Base-by-base conservation (phyloP, 2,329 filamentous ascomycete species). In the Paracoccidioides brasiliensis region DNA sequence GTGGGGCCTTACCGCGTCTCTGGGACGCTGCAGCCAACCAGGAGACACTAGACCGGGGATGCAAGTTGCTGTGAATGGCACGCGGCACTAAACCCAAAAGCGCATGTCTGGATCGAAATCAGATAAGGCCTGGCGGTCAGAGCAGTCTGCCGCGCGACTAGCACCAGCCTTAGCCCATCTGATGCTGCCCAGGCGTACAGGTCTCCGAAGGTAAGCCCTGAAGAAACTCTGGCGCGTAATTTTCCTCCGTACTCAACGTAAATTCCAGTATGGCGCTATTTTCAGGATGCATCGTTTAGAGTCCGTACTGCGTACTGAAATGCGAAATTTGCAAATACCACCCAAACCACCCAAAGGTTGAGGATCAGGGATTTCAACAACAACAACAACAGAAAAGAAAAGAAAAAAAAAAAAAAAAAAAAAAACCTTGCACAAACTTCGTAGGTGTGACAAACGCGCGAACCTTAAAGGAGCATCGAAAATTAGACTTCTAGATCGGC, bases 131-230 rank as follows among this genome's bases (percentile, higher is more conserved):
- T 7, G 46, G 46, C 3, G 28, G 48, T 30, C 43, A 38, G 46
- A 46, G 33, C 52, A 41, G 52, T 54, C 52, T 54, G 52, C 52
- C 52, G 52, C 52, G 52, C 52, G 52, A 54, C 52, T 54, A 54
- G 52, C 52, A 22, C 32, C 22, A 22, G 22, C 2, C 22, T 22
- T 22, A 22, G 22, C 22, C 22, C 22, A 22, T 22, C 22, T 22
- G 22, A 1, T 22, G 22, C 22, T 22, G 22, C 38, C 8, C 30
- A 51, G 32, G 38, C 41, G 3, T 15, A n/a, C 50, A n/a, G 38
- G 9, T 9, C 5, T 33, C 22, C 33, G 30, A 22, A 37, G 41
- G 30, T 45, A 15, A 48, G n/a, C 53, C 35, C 44, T 44, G 42
- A 41, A 40, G 41, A 48, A 53, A 42, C 32, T 7, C 28, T 28